Evolutionary conservation across 2,329 filamentous ascomycete genomes (phyloP), one percentile per base, ranked within the genome.

Genomic region (Periglandula ipomoeae): DNA sequence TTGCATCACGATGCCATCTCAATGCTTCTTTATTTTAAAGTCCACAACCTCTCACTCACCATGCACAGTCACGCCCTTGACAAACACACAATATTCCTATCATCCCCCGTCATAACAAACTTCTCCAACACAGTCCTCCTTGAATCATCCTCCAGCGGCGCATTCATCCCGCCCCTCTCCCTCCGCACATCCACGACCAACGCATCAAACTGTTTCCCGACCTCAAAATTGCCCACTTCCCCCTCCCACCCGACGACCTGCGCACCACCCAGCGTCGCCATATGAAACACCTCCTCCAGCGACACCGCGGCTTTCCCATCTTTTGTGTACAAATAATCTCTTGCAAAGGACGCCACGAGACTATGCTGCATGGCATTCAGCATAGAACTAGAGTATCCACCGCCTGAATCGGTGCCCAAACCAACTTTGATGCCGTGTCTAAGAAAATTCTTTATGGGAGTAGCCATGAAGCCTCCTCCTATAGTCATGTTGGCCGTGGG

Each of bases 81-180:
- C 75, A 61, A 69, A 82, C 0, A 83, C 80, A 59, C 57, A 46
- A 83, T 78, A 53, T 83, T 83, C 4, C 81, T 67, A 57, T 84
- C 81, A 58, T 84, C 80, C 0, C 78, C 80, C 2, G 79, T 82
- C 77, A 83, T 82, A 26, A 84, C 55, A 51, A 81, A 84, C 65
- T 83, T 84, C 48, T 83, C 78, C 50, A 82, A 76, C 17, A 80
- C 64, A 0, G 64, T 72, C 43, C 61, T 58, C 0, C 65, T 37
- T 0, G 62, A 63, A 45, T 83, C 79, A 0, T 62, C 64, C 0
- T 75, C 74, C 1, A 76, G 56, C 10, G 75, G 72, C 0, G 78
- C 71, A 68, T 78, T 80, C 2, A 75, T 62, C 0, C 73, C 72
- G 15, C 35, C 52, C 2, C 55, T 50, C 2, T 52, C 54, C 2